phyloP scores from a whole-genome alignment of 441 rosid genomes.

The Pelargonium citronellum region DNA sequence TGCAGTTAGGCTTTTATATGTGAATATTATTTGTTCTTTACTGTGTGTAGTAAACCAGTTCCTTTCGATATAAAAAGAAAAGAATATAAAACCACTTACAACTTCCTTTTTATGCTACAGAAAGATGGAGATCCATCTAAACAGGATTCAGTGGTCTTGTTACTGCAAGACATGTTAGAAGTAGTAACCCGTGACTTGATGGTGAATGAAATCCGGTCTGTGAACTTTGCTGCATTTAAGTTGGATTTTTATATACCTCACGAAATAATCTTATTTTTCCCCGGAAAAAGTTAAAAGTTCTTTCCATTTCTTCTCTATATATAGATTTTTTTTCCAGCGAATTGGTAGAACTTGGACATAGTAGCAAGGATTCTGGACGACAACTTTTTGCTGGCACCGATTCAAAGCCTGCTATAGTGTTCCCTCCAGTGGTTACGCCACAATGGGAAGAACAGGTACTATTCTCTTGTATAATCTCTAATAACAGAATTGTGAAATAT shows the following conservation, averaged over 20 bases:
- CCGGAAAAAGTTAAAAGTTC: slow-evolving; percentile 14
- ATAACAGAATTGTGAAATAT: slow-evolving; percentile 16
- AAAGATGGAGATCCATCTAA: slow-evolving; percentile 79
- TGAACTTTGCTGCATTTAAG: slow-evolving; percentile 25
- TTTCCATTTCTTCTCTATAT: background rate
- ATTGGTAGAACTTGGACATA: slow-evolving; percentile 71
- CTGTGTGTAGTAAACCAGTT: background rate
- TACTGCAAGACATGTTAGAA: slow-evolving; percentile 94
- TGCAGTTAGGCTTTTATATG: slow-evolving; percentile 2
- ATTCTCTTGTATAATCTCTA: slow-evolving; percentile 8
- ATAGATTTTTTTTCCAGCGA: slow-evolving; percentile 42
- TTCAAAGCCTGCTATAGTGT: slow-evolving; percentile 69
- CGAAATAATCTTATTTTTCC: slow-evolving; percentile 8
- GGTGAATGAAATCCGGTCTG: slow-evolving; percentile 91
- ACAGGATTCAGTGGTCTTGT: slow-evolving; percentile 56
- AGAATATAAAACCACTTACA: background rate
- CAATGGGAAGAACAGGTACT: slow-evolving; percentile 95
- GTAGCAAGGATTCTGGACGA: slow-evolving; percentile 86
- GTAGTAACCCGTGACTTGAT: slow-evolving; percentile 90
- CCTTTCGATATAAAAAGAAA: background rate
- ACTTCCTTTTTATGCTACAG: slow-evolving; percentile 42
- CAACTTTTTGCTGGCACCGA: slow-evolving; percentile 91
- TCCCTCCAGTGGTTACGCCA: slow-evolving; percentile 72
- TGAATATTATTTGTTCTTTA: slow-evolving; percentile 2
- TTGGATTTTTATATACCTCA: slow-evolving; percentile 11